These are phyloP conservation scores for Macrocybe gigantea DNA, from an alignment of 768 basidiomycete genomes.

Conservation along the genomic window DNA sequence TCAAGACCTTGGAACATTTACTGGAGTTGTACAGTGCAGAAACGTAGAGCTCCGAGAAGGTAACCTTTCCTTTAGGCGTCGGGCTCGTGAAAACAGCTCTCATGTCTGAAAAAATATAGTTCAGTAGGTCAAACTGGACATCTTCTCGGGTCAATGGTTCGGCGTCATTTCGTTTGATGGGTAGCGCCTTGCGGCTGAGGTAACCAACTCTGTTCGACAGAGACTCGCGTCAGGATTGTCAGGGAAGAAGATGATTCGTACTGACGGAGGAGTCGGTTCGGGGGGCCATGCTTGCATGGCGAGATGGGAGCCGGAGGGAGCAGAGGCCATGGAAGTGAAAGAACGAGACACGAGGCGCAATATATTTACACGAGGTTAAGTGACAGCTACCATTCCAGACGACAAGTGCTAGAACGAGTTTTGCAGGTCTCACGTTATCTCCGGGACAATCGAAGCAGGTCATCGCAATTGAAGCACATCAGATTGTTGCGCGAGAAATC, in stretches of 20 bases:
- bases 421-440: conserved; percentile 10
- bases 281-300: conserved; percentile 34
- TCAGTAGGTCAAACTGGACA: conserved; percentile 81
- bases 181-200: conserved; percentile 63
- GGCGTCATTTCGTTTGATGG: conserved; percentile 79
- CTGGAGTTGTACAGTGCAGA: conserved; percentile 73
- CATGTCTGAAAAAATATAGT: conserved; percentile 70
- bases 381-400: conserved; percentile 6
- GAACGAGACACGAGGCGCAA: conserved; percentile 27
- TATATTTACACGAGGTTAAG: conserved; percentile 21
- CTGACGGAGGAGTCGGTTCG: conserved; percentile 52
- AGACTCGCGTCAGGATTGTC: conserved; percentile 6
- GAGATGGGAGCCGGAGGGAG: conserved; percentile 25
- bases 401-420: conserved; percentile 9
- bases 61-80: conserved; percentile 48
- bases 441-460: background rate
- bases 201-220: conserved; percentile 41
- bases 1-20: conserved; percentile 84
- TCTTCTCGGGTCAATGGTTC: conserved; percentile 80
- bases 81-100: conserved; percentile 69
- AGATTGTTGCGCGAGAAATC: too few species aligned
- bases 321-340: conserved; percentile 42
- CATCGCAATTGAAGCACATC: conserved; percentile 13
- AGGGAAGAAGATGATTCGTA: conserved; percentile 7
- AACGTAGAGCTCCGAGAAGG: conserved; percentile 81